A percentile compares a stretch with the other conserved stretches of the same genome.
Conservation (phyloP, 2,329 filamentous ascomycete species). For the Xylariomycetidae sp. region DNA sequence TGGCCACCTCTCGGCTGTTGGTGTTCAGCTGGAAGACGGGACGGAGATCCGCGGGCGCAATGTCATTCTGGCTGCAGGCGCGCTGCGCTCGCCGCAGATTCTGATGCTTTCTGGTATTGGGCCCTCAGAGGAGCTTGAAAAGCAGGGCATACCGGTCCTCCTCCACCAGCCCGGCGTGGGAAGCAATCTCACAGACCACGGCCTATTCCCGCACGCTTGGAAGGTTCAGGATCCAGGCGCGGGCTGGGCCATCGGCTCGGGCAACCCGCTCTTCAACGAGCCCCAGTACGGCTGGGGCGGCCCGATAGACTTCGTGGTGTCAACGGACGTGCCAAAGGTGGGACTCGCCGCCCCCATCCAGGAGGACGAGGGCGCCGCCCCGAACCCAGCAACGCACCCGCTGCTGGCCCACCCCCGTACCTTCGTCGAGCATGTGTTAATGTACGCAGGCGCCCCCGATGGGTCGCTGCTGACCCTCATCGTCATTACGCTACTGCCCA, state of each 20-base stretch:
- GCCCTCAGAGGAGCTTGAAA: slow-evolving; percentile 17
- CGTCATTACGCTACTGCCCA: slow-evolving; percentile 20
- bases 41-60: slow-evolving; percentile 21
- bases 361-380: slow-evolving; percentile 28
- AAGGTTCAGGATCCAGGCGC: slow-evolving; percentile 27
- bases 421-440: slow-evolving; percentile 10
- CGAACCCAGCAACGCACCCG: slow-evolving; percentile 23
- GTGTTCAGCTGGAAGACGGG: slow-evolving; percentile 9
- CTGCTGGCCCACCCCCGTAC: slow-evolving; percentile 22
- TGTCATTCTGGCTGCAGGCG: slow-evolving; percentile 22
- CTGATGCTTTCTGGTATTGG: slow-evolving; percentile 28
- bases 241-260: slow-evolving; percentile 27
- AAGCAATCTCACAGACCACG: slow-evolving; percentile 22
- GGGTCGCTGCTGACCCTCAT: slow-evolving; percentile 9
- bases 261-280: slow-evolving; percentile 29
- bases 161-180: slow-evolving; percentile 23
- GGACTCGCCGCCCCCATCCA: slow-evolving; percentile 27
- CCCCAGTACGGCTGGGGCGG: slow-evolving; percentile 32
- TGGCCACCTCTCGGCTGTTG: slow-evolving; percentile 1
- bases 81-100: slow-evolving; percentile 22
- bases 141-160: slow-evolving; percentile 27
- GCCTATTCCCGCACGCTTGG: slow-evolving; percentile 23
- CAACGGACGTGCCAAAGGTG: slow-evolving; percentile 19
- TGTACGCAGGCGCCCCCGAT: slow-evolving; percentile 8
- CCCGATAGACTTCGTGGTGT: slow-evolving; percentile 33